Evolutionary conservation across 2,329 filamentous ascomycete species (phyloP).

Genomic region (Ophiosphaerella korrae): DNA sequence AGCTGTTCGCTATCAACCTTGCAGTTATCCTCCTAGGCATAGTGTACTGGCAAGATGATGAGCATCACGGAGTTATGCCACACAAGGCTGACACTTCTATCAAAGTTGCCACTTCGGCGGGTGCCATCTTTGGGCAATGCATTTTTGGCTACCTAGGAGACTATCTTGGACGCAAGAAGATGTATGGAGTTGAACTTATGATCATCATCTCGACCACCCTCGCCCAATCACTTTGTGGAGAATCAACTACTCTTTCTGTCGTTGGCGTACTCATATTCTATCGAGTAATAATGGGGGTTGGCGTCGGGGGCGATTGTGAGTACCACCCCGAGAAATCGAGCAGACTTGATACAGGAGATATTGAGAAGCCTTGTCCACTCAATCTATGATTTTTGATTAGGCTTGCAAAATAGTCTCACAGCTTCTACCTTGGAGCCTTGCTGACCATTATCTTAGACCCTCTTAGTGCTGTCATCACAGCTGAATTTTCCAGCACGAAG

Average conservation of each 20-base stretch:
- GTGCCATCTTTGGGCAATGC: conserved; percentile 82
- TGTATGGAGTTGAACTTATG: conserved; percentile 69
- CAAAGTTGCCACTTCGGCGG: conserved; percentile 82
- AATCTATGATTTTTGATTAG: too few species aligned
- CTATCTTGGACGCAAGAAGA: conserved; percentile 75
- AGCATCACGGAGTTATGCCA: conserved; percentile 60
- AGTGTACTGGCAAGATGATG: conserved; percentile 68
- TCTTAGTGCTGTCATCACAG: conserved; percentile 81
- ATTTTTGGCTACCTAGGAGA: conserved; percentile 73
- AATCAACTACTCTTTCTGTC: conserved; percentile 42
- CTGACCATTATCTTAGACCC: conserved; percentile 56
- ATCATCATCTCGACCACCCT: conserved; percentile 49
- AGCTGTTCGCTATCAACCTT: conserved; percentile 63
- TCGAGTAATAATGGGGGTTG: conserved; percentile 48
- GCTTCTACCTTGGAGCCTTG: not conserved
- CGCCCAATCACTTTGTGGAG: conserved; percentile 45
- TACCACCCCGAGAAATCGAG: not conserved
- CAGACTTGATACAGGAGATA: not conserved
- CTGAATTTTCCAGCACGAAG: conserved; percentile 84
- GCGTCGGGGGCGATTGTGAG: conserved; percentile 37
- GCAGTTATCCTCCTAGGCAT: conserved; percentile 72
- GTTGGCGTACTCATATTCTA: conserved; percentile 49
- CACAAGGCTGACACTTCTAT: conserved; percentile 75
- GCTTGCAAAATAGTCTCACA: too few species aligned
- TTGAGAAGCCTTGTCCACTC: not conserved